Conservation (phyloP, 1,284 basidiomycete species). For the Cryptococcus neoformans region DNA sequence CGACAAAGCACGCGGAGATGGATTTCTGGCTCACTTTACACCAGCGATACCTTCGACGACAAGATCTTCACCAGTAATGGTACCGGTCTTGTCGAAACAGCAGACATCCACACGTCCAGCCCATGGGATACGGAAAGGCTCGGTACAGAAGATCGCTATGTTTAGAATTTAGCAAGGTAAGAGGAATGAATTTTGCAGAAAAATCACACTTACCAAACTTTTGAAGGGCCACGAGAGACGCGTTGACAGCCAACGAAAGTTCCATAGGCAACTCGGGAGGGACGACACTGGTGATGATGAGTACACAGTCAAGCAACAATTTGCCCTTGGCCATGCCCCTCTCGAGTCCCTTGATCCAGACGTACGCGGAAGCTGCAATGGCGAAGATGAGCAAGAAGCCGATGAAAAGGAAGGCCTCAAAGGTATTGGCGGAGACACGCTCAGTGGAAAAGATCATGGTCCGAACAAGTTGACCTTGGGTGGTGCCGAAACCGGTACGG, state of each 20-base stretch:
- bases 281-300: constrained; percentile 93
- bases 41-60: constrained; percentile 89
- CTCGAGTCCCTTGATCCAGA: constrained; percentile 67
- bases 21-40: constrained; percentile 60
- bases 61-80: constrained; percentile 92
- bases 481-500: constrained; percentile 93
- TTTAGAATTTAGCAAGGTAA: neutral
- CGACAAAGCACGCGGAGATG: neutral
- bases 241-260: constrained; percentile 88
- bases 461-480: constrained; percentile 90
- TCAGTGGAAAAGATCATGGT: constrained; percentile 98
- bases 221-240: constrained; percentile 84
- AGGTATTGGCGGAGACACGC: constrained; percentile 87
- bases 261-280: constrained; percentile 97
- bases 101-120: constrained; percentile 93
- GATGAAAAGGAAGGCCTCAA: constrained; percentile 92
- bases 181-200: too few relatives aligned
- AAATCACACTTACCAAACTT: constrained; percentile 67
- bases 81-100: constrained; percentile 98
- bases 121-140: constrained; percentile 92
- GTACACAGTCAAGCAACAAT: constrained; percentile 83
- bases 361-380: constrained; percentile 92
- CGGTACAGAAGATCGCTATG: constrained; percentile 92
- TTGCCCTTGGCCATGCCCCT: constrained; percentile 89
- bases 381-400: constrained; percentile 94